These are phyloP conservation scores for Leccinum subgranulosum DNA, from an alignment of 768 basidiomycete species.

Conservation along the genomic window DNA sequence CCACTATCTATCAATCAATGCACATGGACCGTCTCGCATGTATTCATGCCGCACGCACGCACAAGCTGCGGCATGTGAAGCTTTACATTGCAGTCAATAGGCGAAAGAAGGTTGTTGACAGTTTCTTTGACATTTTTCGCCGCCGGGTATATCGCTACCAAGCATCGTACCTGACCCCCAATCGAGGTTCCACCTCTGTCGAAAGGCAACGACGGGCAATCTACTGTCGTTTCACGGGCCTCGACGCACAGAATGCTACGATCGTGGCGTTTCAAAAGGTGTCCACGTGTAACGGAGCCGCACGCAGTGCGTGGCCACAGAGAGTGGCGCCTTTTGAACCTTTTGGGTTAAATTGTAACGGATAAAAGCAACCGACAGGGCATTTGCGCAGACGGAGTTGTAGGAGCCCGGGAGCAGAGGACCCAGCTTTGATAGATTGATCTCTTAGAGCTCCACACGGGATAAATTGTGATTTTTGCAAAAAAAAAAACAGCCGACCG, in stretches of 20 bases:
- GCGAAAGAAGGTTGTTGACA: not conserved
- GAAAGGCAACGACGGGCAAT: not conserved
- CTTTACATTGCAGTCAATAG: not conserved
- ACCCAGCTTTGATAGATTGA: no score
- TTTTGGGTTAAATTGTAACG: slow-evolving; percentile 5
- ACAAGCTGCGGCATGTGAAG: no score
- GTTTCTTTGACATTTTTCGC: not conserved
- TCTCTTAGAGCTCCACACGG: no score
- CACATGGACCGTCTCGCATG: not conserved
- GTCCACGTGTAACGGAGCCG: not conserved
- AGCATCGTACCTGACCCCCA: not conserved
- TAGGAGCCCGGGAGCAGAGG: no score
- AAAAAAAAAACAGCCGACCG: not conserved
- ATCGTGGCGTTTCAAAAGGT: not conserved
- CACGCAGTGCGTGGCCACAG: not conserved
- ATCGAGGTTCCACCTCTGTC: not conserved
- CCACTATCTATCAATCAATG: not conserved
- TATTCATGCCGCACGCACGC: not conserved
- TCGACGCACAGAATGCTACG: not conserved
- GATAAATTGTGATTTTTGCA: no score
- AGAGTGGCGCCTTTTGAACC: not conserved
- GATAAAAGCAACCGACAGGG: not conserved
- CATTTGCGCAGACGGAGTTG: no score
- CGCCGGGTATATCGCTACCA: no score
- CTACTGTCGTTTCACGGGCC: not conserved